Conservation (phyloP, 129 eudicot genomes). For the Chrysanthemum makinoi region DNA sequence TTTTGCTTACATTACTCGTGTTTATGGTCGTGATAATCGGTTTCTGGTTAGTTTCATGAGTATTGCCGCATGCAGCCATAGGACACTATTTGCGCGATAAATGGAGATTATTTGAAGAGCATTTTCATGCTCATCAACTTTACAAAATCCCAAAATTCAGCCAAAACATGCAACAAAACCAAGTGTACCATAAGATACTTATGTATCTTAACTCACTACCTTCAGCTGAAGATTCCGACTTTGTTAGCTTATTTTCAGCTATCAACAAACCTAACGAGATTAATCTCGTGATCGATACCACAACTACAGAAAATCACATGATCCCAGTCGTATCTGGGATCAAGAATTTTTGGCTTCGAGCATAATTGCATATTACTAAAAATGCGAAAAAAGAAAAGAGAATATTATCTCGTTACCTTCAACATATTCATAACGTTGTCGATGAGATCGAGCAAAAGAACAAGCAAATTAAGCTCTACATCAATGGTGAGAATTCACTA, state of each 20-base stretch:
- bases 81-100: slow-evolving; percentile 37
- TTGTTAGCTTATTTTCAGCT: slow-evolving; percentile 63
- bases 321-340: slow-evolving; percentile 61
- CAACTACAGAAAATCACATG: slow-evolving; percentile 19
- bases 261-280: slow-evolving; percentile 57
- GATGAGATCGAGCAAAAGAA: slow-evolving; percentile 65
- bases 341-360: slow-evolving; percentile 68
- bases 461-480: slow-evolving; percentile 53
- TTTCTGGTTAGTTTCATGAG: slow-evolving; percentile 34
- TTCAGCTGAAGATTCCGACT: slow-evolving; percentile 66
- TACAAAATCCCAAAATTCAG: slow-evolving; percentile 88
- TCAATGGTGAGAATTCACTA: slow-evolving; percentile 42
- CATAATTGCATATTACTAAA: slow-evolving; percentile 47
- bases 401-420: slow-evolving; percentile 69
- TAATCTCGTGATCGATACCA: slow-evolving; percentile 51
- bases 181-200: slow-evolving; percentile 53
- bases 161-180: slow-evolving; percentile 78
- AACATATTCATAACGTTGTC: slow-evolving; percentile 55
- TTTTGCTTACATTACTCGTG: slow-evolving; percentile 25
- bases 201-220: slow-evolving; percentile 69
- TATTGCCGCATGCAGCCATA: slow-evolving; percentile 36
- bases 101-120: slow-evolving; percentile 49
- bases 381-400: slow-evolving; percentile 66
- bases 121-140: slow-evolving; percentile 59
- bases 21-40: slow-evolving; percentile 13